phyloP scores from a whole-genome alignment of 805 yeast genomes.

The Candida boleticola region DNA sequence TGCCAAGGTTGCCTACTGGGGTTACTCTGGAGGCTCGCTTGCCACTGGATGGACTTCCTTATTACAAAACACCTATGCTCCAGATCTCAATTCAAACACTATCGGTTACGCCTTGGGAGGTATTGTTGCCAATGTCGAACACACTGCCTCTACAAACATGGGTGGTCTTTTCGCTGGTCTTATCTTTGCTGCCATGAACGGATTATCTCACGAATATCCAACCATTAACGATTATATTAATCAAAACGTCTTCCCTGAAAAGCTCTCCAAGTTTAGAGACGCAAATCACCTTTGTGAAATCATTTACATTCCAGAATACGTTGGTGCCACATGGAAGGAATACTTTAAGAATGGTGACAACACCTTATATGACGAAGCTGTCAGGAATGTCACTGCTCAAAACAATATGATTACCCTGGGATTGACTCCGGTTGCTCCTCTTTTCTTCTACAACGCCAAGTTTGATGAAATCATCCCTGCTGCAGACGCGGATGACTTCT shows the following conservation, averaged over 20 bases:
- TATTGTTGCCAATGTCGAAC: slow-evolving; percentile 21
- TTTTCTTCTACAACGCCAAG: slow-evolving; percentile 18
- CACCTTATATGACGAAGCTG: slow-evolving; percentile 2
- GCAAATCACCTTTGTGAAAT: neutral
- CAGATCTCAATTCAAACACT: slow-evolving; percentile 15
- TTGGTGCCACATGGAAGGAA: neutral
- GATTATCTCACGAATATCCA: slow-evolving; percentile 25
- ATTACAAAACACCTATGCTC: slow-evolving; percentile 28
- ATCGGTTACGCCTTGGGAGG: slow-evolving; percentile 31
- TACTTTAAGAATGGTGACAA: slow-evolving; percentile 6
- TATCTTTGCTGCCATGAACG: slow-evolving; percentile 20
- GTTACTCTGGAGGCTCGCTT: slow-evolving; percentile 32
- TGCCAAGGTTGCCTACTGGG: slow-evolving; percentile 24
- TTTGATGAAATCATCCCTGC: slow-evolving; percentile 18
- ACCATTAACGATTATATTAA: slow-evolving; percentile 10
- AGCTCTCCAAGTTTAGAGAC: slow-evolving; percentile 3
- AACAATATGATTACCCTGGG: slow-evolving; percentile 1
- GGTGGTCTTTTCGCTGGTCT: slow-evolving; percentile 24
- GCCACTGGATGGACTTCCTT: slow-evolving; percentile 29
- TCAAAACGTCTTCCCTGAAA: slow-evolving; percentile 5
- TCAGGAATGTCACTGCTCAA: slow-evolving; percentile 1
- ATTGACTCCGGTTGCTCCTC: slow-evolving; percentile 18
- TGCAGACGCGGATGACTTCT: slow-evolving; percentile 12
- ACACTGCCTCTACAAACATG: slow-evolving; percentile 15
- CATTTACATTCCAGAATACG: neutral